Evolutionary conservation across 1,139 yeast genomes (phyloP).

Genomic region (Taphrina communis): DNA sequence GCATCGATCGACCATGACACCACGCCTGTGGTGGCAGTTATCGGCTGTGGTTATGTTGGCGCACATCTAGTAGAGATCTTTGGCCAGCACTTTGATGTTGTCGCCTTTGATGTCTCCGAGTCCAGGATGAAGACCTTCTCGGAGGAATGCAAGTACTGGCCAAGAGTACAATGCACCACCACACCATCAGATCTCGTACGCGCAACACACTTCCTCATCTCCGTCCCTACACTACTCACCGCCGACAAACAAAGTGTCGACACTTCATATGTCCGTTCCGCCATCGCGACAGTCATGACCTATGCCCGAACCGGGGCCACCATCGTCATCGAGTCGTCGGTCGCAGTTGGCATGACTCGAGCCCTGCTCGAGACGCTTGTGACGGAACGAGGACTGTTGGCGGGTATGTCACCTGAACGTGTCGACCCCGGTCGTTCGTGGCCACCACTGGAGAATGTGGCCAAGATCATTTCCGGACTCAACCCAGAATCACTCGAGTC

Average conservation of each 20-base stretch:
- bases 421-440: slow-evolving; percentile 34
- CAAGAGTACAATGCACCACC: slow-evolving; percentile 17
- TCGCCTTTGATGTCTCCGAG: slow-evolving; percentile 24
- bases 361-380: slow-evolving; percentile 16
- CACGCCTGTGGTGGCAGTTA: slow-evolving; percentile 27
- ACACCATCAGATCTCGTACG: slow-evolving; percentile 8
- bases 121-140: slow-evolving; percentile 19
- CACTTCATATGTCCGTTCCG: slow-evolving; percentile 21
- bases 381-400: slow-evolving; percentile 13
- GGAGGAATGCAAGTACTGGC: slow-evolving; percentile 24
- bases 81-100: slow-evolving; percentile 24
- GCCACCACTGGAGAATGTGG: slow-evolving; percentile 29
- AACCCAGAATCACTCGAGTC: slow-evolving; percentile 14
- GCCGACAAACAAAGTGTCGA: slow-evolving; percentile 22
- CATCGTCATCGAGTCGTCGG: slow-evolving; percentile 24
- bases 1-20: not conserved
- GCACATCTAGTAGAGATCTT: slow-evolving; percentile 25
- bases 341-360: slow-evolving; percentile 31
- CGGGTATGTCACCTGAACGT: slow-evolving; percentile 32
- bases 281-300: slow-evolving; percentile 26
- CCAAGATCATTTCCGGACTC: slow-evolving; percentile 31
- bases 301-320: slow-evolving; percentile 25
- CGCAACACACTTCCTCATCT: slow-evolving; percentile 29
- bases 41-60: slow-evolving; percentile 27
- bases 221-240: slow-evolving; percentile 22